Base-by-base conservation (phyloP, 228 moss, liverwort and hornwort species). In the Sphagnum magellanicum region DNA sequence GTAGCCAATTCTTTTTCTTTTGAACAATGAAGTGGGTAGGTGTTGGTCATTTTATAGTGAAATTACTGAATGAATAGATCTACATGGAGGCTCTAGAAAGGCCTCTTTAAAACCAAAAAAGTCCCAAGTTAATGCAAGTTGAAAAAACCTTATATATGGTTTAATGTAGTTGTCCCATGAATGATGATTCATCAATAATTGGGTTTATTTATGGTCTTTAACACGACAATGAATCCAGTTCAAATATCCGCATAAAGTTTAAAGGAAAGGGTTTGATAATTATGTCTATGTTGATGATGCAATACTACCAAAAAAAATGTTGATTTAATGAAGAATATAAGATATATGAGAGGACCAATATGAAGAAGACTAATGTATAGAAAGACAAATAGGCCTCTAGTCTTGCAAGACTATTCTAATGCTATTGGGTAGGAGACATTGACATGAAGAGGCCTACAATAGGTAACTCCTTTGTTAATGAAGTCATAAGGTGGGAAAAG, bases 151-250 rank as follows among this genome's bases (percentile, higher is more conserved):
- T 60, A 32, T 74, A 59, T 74, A 74, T 69, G 63, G 62, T n/a
- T 47, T 68, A 7, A 62, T 62, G 50, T 68, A 69, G 62, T 74
- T 68, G 5, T 63, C 68, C 13, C 67, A 16, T 14, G 16, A 15
- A n/a, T 68, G 73, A 51, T 67, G 32, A 32, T 32, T 51, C 62
- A 52, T 57, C 51, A 53, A 46, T 4, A 4, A 12, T 58, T 70
- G 48, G 60, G 6, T 12, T 59, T 61, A 8, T 53, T 63, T 8
- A 53, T 63, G 32, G 53, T 50, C 49, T 60, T 53, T 48, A 73
- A 60, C 7, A 14, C 12, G 16, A 46, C 49, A 46, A 51, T 5
- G 48, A 48, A 59, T 49, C 59, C 4, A 14, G 67, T 48, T 16
- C n/a, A 10, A 66, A 50, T 67, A 60, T 73, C 11, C 60, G 67